Percentiles rank a stretch among this genome's conserved stretches.
Conservation (phyloP, 1,284 basidiomycete species). For the Ceratobasidium sp. region DNA sequence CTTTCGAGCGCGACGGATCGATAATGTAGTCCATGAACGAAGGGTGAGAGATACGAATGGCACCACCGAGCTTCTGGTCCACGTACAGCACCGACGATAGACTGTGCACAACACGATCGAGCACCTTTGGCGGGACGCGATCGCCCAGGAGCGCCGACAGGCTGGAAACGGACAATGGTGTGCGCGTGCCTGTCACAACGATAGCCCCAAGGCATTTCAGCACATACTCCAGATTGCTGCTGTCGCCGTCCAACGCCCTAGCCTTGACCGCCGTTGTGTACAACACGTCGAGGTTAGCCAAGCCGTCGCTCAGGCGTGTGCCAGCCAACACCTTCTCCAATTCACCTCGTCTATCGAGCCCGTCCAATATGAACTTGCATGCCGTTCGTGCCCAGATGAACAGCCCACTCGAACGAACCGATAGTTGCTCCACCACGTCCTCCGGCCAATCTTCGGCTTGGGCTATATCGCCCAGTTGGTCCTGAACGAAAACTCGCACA, state of each 20-base stretch:
- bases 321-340: not conserved
- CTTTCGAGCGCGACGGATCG: not conserved
- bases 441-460: not conserved
- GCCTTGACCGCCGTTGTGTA: constrained; percentile 7
- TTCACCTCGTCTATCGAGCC: not conserved
- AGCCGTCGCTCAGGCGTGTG: not conserved
- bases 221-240: not conserved
- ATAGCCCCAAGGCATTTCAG: constrained; percentile 3
- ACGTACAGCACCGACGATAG: constrained; percentile 39
- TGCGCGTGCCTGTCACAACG: not conserved
- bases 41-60: constrained; percentile 34
- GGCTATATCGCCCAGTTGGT: not conserved
- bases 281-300: not conserved
- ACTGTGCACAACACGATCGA: not conserved
- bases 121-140: not conserved
- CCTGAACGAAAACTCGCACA: not conserved
- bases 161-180: not conserved
- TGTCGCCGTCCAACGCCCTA: no score
- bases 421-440: not conserved
- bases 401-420: not conserved
- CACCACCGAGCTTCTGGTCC: constrained; percentile 4
- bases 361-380: not conserved
- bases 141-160: not conserved
- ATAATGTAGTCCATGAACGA: constrained; percentile 11
- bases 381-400: constrained; percentile 36